phyloP scores from a whole-genome alignment of 352 stramenopile species.

The Phytopythium ostracodes region DNA sequence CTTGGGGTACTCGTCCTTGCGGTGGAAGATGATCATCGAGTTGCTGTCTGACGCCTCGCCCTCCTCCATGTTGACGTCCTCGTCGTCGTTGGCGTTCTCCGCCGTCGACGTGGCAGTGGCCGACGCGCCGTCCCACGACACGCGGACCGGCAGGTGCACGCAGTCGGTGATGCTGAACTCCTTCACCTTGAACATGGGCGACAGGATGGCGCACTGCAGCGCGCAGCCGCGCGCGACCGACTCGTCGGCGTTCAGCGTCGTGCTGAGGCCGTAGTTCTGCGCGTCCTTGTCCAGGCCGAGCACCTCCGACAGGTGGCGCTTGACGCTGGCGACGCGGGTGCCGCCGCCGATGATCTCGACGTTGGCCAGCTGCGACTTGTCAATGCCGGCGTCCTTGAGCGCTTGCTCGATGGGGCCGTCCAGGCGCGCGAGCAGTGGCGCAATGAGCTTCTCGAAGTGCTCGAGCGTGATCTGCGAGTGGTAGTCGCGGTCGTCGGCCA shows the following conservation, averaged over 20 bases:
- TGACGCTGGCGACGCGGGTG: conserved; percentile 95
- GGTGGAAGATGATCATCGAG: conserved; percentile 94
- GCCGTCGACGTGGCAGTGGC: conserved; percentile 34
- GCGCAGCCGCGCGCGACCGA: conserved; percentile 96
- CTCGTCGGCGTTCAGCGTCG: conserved; percentile 99
- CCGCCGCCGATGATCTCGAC: conserved; percentile 97
- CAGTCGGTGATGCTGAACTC: conserved; percentile 87
- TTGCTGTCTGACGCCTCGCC: conserved; percentile 35
- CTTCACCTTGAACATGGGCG: conserved; percentile 97
- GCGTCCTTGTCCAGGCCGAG: conserved; percentile 91
- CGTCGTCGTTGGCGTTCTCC: conserved; percentile 76
- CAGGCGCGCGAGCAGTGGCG: conserved; percentile 83
- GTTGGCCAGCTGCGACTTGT: conserved; percentile 85
- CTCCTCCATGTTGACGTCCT: conserved; percentile 82
- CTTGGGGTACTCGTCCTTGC: conserved; percentile 96
- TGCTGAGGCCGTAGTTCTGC: conserved; percentile 96
- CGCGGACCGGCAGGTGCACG: conserved; percentile 91
- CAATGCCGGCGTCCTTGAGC: conserved; percentile 87
- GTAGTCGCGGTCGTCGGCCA: conserved; percentile 98
- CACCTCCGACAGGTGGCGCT: conserved; percentile 89
- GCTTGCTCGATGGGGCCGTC: conserved; percentile 82
- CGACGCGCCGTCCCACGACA: conserved; percentile 89
- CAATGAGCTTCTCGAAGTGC: conserved; percentile 94
- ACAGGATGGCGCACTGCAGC: conserved; percentile 98
- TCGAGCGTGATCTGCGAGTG: conserved; percentile 91